Conservation (phyloP, 2,329 filamentous ascomycete genomes). For the Cercospora zeina region DNA sequence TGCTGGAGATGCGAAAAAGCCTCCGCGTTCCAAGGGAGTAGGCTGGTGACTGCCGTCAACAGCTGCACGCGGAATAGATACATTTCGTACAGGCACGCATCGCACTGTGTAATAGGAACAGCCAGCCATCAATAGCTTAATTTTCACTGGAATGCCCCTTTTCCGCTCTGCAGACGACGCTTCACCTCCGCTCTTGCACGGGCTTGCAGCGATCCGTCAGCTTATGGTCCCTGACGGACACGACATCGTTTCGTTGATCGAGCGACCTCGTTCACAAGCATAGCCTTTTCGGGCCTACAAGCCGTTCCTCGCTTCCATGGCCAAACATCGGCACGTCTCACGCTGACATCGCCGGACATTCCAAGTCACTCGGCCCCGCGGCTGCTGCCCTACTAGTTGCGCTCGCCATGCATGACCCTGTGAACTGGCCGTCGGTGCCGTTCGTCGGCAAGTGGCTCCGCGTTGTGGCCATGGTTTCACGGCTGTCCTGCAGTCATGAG, state of each 20-base stretch:
- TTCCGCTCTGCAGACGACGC: not conserved
- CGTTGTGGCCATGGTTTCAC: not conserved
- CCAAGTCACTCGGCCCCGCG: slow-evolving; percentile 1
- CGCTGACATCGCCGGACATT: not conserved
- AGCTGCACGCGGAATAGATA: slow-evolving; percentile 11
- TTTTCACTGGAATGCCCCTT: slow-evolving; percentile 22
- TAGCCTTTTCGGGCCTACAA: not conserved
- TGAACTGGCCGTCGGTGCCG: not conserved
- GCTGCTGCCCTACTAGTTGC: not conserved
- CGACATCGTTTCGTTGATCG: slow-evolving; percentile 14
- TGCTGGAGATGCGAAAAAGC: slow-evolving; percentile 14
- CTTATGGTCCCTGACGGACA: slow-evolving; percentile 8
- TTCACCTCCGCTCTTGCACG: not conserved
- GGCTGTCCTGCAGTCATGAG: not conserved
- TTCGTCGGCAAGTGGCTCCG: not conserved
- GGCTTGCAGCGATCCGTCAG: not conserved
- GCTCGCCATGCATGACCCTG: not conserved
- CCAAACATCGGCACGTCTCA: slow-evolving; percentile 5
- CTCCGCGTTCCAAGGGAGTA: slow-evolving; percentile 8
- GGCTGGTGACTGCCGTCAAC: slow-evolving; percentile 1
- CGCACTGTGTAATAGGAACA: slow-evolving; percentile 2
- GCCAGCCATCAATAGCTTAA: slow-evolving; percentile 19
- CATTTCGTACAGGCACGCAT: slow-evolving; percentile 15
- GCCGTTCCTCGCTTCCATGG: slow-evolving; percentile 11
- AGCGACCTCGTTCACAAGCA: not conserved